These are phyloP conservation scores for Xylariaceae sp. DNA, from an alignment of 2,329 filamentous ascomycete genomes.

Conservation along the genomic window DNA sequence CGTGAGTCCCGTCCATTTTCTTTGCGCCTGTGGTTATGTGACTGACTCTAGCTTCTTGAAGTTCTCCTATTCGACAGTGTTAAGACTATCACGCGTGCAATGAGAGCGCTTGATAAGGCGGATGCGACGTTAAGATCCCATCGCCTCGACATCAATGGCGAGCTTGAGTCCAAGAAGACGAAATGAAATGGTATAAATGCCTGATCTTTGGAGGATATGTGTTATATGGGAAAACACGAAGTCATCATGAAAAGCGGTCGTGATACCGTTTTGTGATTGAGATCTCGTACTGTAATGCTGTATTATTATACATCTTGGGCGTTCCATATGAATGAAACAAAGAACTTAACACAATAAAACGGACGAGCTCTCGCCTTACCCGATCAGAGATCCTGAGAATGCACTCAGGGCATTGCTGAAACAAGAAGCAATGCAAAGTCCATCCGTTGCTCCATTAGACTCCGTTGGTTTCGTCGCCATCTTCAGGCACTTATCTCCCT, in stretches of 20 bases:
- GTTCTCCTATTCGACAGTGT: conserved; percentile 29
- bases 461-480: not conserved
- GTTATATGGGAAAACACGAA: not conserved
- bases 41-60: conserved; percentile 5
- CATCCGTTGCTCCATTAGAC: not conserved
- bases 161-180: conserved; percentile 24
- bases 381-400: not conserved
- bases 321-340: not conserved
- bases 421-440: not conserved
- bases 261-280: not conserved
- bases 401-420: not conserved
- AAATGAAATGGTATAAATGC: conserved; percentile 8
- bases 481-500: not conserved
- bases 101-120: conserved; percentile 27
- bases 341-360: not conserved
- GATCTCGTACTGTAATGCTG: not conserved
- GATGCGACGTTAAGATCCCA: conserved; percentile 20
- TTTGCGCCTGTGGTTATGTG: not conserved
- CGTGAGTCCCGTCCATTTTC: conserved; percentile 38
- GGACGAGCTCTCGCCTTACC: not conserved
- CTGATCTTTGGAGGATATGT: not conserved
- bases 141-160: conserved; percentile 10
- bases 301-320: not conserved
- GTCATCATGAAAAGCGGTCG: not conserved
- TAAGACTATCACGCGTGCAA: conserved; percentile 24